A percentile compares a stretch with the other conserved stretches of the same genome.
Evolutionary conservation across 345 rosid genomes (phyloP).

Genomic region (Citrus unshiu): DNA sequence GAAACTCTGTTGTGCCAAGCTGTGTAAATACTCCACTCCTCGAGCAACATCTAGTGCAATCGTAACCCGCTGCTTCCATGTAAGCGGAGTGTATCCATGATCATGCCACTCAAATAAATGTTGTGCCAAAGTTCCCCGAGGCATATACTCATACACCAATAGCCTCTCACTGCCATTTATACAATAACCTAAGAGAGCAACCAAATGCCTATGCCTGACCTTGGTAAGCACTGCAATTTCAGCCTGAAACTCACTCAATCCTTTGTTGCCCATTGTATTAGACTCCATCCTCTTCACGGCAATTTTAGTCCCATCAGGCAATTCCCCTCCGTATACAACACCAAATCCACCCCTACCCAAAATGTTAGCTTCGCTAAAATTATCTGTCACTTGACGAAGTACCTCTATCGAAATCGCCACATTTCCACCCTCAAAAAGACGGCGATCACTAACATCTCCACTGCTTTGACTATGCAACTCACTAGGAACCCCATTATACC

Average conservation of each 20-base stretch:
- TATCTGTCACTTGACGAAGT: constrained; percentile 61
- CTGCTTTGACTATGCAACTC: constrained; percentile 57
- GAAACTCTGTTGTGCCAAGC: constrained; percentile 84
- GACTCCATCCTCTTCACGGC: constrained; percentile 90
- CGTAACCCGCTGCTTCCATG: constrained; percentile 82
- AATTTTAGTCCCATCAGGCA: constrained; percentile 82
- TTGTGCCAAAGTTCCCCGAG: constrained; percentile 76
- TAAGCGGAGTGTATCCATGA: constrained; percentile 43
- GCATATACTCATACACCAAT: constrained; percentile 90
- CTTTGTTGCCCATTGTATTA: constrained; percentile 53
- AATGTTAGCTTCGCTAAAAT: constrained; percentile 63
- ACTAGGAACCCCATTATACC: constrained; percentile 35
- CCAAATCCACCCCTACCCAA: constrained; percentile 92
- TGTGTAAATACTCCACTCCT: constrained; percentile 91
- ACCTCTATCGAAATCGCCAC: constrained; percentile 64
- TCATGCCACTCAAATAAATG: constrained; percentile 65
- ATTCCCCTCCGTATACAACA: constrained; percentile 74
- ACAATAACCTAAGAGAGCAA: constrained; percentile 79
- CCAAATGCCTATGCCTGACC: constrained; percentile 88
- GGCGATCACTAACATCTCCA: constrained; percentile 50
- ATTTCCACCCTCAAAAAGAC: constrained; percentile 56
- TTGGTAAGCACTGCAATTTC: constrained; percentile 83
- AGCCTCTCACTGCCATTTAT: constrained; percentile 74
- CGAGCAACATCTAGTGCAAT: constrained; percentile 84
- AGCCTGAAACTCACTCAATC: constrained; percentile 81